phyloP scores from a whole-genome alignment of 352 stramenopile genomes.

The Phytophthora capsici region DNA sequence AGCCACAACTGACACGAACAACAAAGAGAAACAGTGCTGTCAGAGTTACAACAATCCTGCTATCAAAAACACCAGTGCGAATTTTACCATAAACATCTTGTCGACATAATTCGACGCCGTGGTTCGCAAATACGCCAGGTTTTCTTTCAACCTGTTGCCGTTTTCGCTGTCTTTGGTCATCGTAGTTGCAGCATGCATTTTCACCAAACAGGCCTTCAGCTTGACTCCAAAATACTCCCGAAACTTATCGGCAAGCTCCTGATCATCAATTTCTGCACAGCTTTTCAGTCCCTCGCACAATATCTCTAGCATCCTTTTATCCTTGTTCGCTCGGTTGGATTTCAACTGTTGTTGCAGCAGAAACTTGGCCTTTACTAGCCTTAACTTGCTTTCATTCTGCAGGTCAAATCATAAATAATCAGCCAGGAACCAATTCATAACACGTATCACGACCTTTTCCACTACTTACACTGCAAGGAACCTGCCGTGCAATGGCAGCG shows the following conservation, averaged over 20 bases:
- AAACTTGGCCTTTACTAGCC: constrained; percentile 65
- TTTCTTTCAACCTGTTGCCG: constrained; percentile 46
- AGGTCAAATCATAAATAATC: constrained; percentile 7
- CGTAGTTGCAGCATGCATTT: constrained; percentile 55
- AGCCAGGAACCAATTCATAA: background rate
- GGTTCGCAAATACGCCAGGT: constrained; percentile 56
- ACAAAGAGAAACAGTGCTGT: constrained; percentile 4
- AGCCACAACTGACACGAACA: constrained; percentile 58
- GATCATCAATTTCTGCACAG: constrained; percentile 28
- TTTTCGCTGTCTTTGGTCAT: constrained; percentile 15
- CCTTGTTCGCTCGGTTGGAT: constrained; percentile 38
- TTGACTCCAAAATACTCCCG: constrained; percentile 60
- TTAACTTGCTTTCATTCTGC: constrained; percentile 50
- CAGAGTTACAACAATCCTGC: constrained; percentile 1
- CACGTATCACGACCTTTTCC: background rate
- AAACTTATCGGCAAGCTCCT: constrained; percentile 23
- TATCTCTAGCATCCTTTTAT: constrained; percentile 49
- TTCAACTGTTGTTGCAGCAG: constrained; percentile 58
- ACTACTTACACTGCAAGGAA: constrained; percentile 25
- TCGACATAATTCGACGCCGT: constrained; percentile 55
- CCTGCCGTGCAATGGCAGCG: constrained; percentile 17
- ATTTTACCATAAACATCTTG: constrained; percentile 55
- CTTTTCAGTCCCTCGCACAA: constrained; percentile 54
- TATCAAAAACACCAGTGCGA: background rate
- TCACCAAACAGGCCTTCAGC: constrained; percentile 56